These are phyloP conservation scores for Penicillium sp. DNA, from an alignment of 2,329 filamentous ascomycete genomes.

Conservation along the genomic window DNA sequence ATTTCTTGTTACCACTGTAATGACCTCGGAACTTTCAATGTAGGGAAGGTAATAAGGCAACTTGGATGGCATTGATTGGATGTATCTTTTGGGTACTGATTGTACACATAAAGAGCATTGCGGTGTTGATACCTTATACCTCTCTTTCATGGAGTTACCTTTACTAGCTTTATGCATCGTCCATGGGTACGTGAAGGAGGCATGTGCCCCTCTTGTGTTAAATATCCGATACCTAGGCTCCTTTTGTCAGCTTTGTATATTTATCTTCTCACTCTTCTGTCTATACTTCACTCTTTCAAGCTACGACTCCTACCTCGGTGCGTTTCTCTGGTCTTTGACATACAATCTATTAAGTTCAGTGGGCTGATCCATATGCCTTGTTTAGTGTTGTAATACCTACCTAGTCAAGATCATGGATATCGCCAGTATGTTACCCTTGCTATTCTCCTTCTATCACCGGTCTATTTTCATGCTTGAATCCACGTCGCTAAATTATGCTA, in stretches of 20 bases:
- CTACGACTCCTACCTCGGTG: background rate
- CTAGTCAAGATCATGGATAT: background rate
- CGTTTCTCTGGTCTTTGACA: background rate
- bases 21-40: too few relatives aligned
- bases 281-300: background rate
- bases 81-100: background rate
- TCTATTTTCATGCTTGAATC: too few relatives aligned
- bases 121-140: background rate
- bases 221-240: background rate
- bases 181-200: background rate
- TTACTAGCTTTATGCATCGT: background rate
- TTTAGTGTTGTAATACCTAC: background rate
- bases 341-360: background rate
- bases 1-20: too few relatives aligned
- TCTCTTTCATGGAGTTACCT: background rate
- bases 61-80: background rate
- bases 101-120: background rate
- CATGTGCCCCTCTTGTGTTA: background rate
- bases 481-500: background rate
- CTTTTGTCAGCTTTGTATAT: too few relatives aligned
- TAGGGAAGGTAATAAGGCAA: background rate
- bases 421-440: background rate
- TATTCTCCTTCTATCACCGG: too few relatives aligned
- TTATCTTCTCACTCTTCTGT: background rate
- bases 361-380: background rate